Evolutionary conservation across 2,329 filamentous ascomycete genomes (phyloP).

Genomic region (Ascochyta rabiei): DNA sequence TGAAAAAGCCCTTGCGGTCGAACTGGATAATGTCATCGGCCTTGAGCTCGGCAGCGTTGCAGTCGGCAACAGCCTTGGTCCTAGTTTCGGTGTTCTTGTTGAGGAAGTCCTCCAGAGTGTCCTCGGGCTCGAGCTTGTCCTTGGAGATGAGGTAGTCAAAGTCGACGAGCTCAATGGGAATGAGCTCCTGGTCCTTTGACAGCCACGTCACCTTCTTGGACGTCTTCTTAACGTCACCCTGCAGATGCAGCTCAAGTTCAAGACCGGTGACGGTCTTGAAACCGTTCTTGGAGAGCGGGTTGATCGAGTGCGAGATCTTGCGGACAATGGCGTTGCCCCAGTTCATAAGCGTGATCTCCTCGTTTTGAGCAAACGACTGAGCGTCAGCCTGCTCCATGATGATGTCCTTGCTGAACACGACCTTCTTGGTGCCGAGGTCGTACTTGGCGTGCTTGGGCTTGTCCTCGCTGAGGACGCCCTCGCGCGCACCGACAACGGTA

Average conservation of each 20-base stretch:
- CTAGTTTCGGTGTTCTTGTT: slow-evolving; percentile 76
- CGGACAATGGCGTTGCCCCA: slow-evolving; percentile 91
- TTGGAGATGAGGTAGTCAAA: slow-evolving; percentile 96
- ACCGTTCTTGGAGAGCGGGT: slow-evolving; percentile 55
- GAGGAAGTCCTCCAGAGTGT: slow-evolving; percentile 82
- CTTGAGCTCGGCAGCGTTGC: slow-evolving; percentile 78
- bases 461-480: slow-evolving; percentile 66
- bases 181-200: slow-evolving; percentile 75
- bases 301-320: slow-evolving; percentile 63
- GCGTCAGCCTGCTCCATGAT: slow-evolving; percentile 88
- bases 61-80: slow-evolving; percentile 78
- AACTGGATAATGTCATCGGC: slow-evolving; percentile 93
- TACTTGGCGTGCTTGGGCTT: slow-evolving; percentile 93
- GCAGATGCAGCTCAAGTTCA: slow-evolving; percentile 84
- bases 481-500: slow-evolving; percentile 67
- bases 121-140: slow-evolving; percentile 86
- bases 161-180: slow-evolving; percentile 86
- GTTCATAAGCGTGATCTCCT: slow-evolving; percentile 95
- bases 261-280: slow-evolving; percentile 67
- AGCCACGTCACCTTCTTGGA: slow-evolving; percentile 98
- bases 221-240: slow-evolving; percentile 92
- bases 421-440: slow-evolving; percentile 83
- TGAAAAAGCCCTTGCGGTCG: slow-evolving; percentile 90
- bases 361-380: slow-evolving; percentile 77
- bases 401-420: slow-evolving; percentile 75